These are phyloP conservation scores for Leersia perrieri DNA, from an alignment of 176 grass and related monocot genomes.

Conservation along the genomic window DNA sequence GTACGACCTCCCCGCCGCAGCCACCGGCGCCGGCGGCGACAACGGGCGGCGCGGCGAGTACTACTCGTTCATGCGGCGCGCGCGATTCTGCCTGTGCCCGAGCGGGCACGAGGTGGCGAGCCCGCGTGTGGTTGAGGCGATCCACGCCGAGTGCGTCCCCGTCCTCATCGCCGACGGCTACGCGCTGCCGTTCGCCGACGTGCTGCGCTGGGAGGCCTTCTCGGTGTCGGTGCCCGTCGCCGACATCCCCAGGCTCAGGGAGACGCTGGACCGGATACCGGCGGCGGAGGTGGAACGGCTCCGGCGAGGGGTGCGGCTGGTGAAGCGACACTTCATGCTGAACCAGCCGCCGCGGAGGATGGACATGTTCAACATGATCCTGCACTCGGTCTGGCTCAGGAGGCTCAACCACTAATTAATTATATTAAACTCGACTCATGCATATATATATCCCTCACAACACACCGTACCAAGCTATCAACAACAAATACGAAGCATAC, in stretches of 20 bases:
- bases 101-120: constrained; percentile 80
- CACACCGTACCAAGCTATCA: no score
- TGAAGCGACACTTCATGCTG: constrained; percentile 63
- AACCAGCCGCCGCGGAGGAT: constrained; percentile 53
- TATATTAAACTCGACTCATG: no score
- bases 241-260: constrained; percentile 45
- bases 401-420: no score
- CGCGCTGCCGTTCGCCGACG: constrained; percentile 60
- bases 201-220: constrained; percentile 70
- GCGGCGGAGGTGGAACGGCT: constrained; percentile 59
- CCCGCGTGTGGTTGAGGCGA: constrained; percentile 70
- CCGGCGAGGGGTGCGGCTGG: constrained; percentile 42
- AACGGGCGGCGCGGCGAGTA: constrained; percentile 52
- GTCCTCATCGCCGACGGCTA: constrained; percentile 61
- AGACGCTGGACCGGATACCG: constrained; percentile 48
- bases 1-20: constrained; percentile 26
- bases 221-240: constrained; percentile 56
- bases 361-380: constrained; percentile 83
- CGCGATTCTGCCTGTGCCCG: constrained; percentile 81
- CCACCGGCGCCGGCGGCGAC: neutral
- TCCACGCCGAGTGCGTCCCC: constrained; percentile 71
- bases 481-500: no score
- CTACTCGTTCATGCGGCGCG: constrained; percentile 46
- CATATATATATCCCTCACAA: no score
- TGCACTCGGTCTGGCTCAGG: constrained; percentile 77